A percentile compares a stretch with the other conserved stretches of the same genome.
phyloP scores from a whole-genome alignment of 179 eudicot species.

The Silene coronaria region DNA sequence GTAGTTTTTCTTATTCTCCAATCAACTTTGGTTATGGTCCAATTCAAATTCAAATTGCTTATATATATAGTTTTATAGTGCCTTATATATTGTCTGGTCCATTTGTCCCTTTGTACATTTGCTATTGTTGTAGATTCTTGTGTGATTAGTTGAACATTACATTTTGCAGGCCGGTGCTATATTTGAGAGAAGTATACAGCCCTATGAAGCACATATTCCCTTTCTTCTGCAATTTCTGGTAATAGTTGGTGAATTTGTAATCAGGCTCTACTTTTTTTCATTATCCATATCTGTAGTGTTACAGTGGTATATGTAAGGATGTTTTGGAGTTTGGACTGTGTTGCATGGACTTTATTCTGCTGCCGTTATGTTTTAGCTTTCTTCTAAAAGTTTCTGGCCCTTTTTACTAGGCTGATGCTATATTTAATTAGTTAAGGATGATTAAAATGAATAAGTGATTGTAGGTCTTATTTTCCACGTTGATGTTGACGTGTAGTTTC shows the following conservation, averaged over 20 bases:
- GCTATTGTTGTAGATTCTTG: background rate
- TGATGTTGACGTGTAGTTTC: background rate
- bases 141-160: slow-evolving; percentile 9
- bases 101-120: background rate
- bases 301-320: background rate
- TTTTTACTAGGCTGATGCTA: background rate
- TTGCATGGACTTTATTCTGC: background rate
- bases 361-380: background rate
- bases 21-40: background rate
- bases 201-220: slow-evolving; percentile 95
- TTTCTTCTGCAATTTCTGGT: slow-evolving; percentile 96
- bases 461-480: background rate
- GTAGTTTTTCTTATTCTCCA: background rate
- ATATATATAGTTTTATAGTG: background rate
- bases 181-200: slow-evolving; percentile 70
- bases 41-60: background rate
- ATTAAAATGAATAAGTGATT: background rate
- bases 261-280: background rate
- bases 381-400: background rate
- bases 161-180: slow-evolving; percentile 67
- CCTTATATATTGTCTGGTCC: background rate
- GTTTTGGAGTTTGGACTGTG: background rate
- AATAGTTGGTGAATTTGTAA: slow-evolving; percentile 10
- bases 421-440: background rate
- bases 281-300: background rate